Evolutionary conservation across 805 yeast species (phyloP).

Genomic region (Saturnispora ahearnii): DNA sequence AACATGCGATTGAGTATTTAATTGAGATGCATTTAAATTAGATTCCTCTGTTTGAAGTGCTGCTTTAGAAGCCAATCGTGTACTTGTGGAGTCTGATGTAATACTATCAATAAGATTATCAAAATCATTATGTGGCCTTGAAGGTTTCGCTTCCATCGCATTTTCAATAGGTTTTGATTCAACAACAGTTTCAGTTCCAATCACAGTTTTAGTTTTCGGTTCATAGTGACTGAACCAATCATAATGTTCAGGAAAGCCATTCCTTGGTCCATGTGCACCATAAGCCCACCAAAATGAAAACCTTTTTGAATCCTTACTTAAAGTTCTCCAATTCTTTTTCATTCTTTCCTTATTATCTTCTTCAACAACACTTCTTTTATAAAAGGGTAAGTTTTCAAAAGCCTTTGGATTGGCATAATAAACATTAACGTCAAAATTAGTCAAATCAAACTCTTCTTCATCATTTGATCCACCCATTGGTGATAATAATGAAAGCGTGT

Average conservation of each 20-base stretch:
- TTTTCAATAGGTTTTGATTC: neutral
- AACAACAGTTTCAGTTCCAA: neutral
- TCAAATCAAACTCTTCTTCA: constrained; percentile 26
- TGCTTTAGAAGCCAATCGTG: constrained; percentile 7
- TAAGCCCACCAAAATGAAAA: constrained; percentile 54
- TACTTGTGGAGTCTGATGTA: constrained; percentile 3
- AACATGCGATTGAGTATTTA: constrained; percentile 10
- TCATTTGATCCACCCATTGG: constrained; percentile 24
- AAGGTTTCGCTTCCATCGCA: neutral
- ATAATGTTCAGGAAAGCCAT: constrained; percentile 40
- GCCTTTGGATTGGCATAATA: constrained; percentile 25
- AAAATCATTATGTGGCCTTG: constrained; percentile 1
- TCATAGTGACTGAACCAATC: constrained; percentile 21
- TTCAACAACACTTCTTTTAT: constrained; percentile 48
- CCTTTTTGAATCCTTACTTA: constrained; percentile 42
- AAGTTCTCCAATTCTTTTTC: constrained; percentile 47
- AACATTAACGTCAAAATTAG: constrained; percentile 27
- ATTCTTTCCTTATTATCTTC: constrained; percentile 38
- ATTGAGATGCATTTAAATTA: constrained; percentile 9
- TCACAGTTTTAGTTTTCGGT: neutral
- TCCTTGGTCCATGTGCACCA: constrained; percentile 67
- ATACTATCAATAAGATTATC: constrained; percentile 12
- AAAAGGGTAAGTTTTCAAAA: constrained; percentile 31
- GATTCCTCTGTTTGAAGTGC: constrained; percentile 11
- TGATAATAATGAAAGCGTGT: constrained; percentile 28